phyloP scores from a whole-genome alignment of 768 basidiomycete genomes.

The Terana coerulea region DNA sequence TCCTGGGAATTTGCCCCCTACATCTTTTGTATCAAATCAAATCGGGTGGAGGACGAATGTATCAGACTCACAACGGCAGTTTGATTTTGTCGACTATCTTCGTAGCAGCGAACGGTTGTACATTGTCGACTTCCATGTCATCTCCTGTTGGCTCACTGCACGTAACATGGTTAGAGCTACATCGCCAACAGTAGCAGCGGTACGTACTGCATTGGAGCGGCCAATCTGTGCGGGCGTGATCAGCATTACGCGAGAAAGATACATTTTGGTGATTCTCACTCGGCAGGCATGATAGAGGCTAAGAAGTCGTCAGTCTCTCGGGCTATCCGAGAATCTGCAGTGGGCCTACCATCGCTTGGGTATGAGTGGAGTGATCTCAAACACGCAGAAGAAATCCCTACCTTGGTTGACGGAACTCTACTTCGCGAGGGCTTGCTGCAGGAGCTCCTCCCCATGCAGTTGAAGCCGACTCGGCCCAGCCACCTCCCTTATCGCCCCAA shows the following conservation, averaged over 20 bases:
- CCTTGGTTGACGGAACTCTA: background rate
- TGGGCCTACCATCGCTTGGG: background rate
- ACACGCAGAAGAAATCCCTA: background rate
- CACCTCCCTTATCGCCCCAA: background rate
- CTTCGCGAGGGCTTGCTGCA: background rate
- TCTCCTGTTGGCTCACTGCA: slow-evolving; percentile 3
- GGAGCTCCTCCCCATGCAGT: background rate
- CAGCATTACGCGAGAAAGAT: background rate
- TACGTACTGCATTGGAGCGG: slow-evolving; percentile 23
- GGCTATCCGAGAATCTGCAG: too few relatives aligned
- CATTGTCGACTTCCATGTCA: background rate
- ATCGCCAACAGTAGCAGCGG: too few relatives aligned
- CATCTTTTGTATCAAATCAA: background rate
- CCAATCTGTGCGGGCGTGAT: slow-evolving; percentile 18
- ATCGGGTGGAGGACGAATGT: background rate
- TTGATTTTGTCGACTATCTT: background rate
- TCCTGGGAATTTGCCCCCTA: slow-evolving; percentile 42
- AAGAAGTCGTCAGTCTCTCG: slow-evolving; percentile 38
- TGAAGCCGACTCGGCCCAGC: background rate
- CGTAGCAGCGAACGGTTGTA: background rate
- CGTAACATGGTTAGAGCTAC: background rate
- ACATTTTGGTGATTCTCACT: slow-evolving; percentile 30
- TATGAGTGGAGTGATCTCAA: background rate
- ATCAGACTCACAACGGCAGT: slow-evolving; percentile 10
- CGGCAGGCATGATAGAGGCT: slow-evolving; percentile 35